phyloP scores from a whole-genome alignment of 1,139 yeast genomes.

The Candida neerlandica region DNA sequence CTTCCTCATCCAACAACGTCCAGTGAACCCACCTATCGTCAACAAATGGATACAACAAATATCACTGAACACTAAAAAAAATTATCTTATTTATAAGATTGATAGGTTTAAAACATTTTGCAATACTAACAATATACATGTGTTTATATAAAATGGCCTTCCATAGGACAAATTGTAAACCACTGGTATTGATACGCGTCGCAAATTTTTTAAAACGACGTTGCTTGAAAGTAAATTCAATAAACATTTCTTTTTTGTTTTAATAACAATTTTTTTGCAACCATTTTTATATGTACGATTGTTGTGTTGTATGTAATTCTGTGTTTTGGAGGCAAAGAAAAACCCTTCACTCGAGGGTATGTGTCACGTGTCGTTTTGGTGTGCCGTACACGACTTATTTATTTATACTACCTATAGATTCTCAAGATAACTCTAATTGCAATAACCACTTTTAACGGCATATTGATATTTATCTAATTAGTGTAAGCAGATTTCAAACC shows the following conservation, averaged over 20 bases:
- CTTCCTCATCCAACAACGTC: no score
- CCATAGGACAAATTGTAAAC: not conserved
- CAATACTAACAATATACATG: not conserved
- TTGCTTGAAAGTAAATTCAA: not conserved
- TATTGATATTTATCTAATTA: no score
- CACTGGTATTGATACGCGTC: not conserved
- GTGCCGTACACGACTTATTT: no score
- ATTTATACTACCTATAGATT: no score
- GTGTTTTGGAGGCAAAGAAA: no score
- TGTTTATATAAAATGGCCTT: not conserved
- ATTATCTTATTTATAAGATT: not conserved
- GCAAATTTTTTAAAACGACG: not conserved
- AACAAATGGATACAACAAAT: not conserved
- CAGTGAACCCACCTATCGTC: not conserved
- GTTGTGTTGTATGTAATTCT: no score
- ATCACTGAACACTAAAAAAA: no score
- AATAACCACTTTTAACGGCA: no score
- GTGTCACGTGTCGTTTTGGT: no score
- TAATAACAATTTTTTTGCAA: not conserved
- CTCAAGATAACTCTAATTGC: no score
- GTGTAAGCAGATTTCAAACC: no score
- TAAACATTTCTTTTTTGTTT: not conserved
- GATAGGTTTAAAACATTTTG: constrained; percentile 3
- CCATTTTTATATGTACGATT: not conserved
- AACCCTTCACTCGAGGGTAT: no score